Percentiles rank a stretch among this genome's conserved stretches.
Conservation (phyloP, 2,329 filamentous ascomycete species). For the Akanthomyces uredinophilus region DNA sequence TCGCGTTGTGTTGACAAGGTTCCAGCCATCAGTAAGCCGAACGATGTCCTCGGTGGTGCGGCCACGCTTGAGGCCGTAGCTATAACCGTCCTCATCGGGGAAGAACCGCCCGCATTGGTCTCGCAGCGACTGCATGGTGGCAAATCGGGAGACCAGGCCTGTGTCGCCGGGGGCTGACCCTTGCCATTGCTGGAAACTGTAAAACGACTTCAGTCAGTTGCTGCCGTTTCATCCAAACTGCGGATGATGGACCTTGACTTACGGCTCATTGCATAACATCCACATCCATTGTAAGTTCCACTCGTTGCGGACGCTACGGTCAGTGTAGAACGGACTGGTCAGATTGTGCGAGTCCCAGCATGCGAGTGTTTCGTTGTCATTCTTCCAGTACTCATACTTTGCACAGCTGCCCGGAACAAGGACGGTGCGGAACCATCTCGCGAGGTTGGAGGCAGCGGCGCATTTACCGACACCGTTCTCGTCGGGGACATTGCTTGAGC, state of each 20-base stretch:
- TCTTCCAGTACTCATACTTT: neutral
- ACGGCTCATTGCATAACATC: conserved; percentile 15
- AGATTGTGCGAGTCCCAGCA: conserved; percentile 13
- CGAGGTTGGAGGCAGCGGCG: conserved; percentile 1
- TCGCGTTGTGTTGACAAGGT: conserved; percentile 10
- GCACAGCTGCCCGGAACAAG: conserved; percentile 12
- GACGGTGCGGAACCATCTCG: conserved; percentile 4
- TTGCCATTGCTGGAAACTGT: conserved; percentile 12
- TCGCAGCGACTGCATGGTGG: conserved; percentile 1
- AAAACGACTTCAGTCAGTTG: neutral
- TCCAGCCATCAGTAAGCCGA: conserved; percentile 5
- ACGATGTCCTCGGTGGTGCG: conserved; percentile 34
- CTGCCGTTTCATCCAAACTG: neutral
- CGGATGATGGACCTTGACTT: neutral
- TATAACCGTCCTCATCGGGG: conserved; percentile 11
- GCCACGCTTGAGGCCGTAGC: conserved; percentile 32
- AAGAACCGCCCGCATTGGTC: conserved; percentile 13
- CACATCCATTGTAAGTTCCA: conserved; percentile 12
- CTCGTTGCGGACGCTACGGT: conserved; percentile 4
- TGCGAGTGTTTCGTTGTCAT: neutral
- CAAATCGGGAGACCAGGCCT: conserved; percentile 7
- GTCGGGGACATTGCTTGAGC: neutral
- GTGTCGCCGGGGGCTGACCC: conserved; percentile 6
- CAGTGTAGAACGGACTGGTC: conserved; percentile 3
- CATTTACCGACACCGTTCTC: conserved; percentile 7